Evolutionary conservation across 2,329 filamentous ascomycete species (phyloP).

Genomic region (Clonostachys byssicola): DNA sequence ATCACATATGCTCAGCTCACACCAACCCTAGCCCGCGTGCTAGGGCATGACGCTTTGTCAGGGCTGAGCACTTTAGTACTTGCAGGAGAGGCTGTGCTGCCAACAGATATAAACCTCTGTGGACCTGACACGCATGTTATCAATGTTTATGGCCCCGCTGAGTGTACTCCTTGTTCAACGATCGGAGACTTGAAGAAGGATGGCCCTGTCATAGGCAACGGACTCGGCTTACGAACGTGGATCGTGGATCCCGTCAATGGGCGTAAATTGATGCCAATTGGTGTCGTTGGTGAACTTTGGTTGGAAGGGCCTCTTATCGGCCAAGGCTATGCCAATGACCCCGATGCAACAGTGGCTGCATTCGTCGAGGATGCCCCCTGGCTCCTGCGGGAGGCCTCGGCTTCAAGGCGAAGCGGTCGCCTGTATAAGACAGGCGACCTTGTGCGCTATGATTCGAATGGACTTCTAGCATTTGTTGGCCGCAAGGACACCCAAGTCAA

Average conservation of each 20-base stretch:
- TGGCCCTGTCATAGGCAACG: constrained; percentile 6
- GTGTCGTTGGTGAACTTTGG: constrained; percentile 76
- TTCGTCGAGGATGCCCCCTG: constrained; percentile 57
- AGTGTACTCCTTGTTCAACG: background rate
- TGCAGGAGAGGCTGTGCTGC: constrained; percentile 12
- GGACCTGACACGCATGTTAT: background rate
- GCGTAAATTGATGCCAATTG: constrained; percentile 26
- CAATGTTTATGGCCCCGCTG: background rate
- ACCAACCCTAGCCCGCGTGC: constrained; percentile 10
- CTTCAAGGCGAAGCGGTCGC: constrained; percentile 45
- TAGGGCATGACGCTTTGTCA: constrained; percentile 8
- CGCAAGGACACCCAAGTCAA: constrained; percentile 79
- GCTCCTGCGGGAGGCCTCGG: constrained; percentile 14
- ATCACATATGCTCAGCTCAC: constrained; percentile 7
- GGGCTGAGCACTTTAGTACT: constrained; percentile 10
- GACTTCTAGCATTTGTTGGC: constrained; percentile 68
- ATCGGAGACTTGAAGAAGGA: background rate
- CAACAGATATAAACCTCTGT: constrained; percentile 3
- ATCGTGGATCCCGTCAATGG: constrained; percentile 27
- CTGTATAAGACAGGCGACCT: constrained; percentile 82
- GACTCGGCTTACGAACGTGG: constrained; percentile 16
- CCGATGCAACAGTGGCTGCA: constrained; percentile 39
- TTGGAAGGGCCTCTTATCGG: constrained; percentile 83
- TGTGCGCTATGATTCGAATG: constrained; percentile 73
- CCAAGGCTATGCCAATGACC: constrained; percentile 52